These are phyloP conservation scores for Syncephalastrum racemosum DNA, from an alignment of 371 early-diverging fungal genomes.

Conservation along the genomic window DNA sequence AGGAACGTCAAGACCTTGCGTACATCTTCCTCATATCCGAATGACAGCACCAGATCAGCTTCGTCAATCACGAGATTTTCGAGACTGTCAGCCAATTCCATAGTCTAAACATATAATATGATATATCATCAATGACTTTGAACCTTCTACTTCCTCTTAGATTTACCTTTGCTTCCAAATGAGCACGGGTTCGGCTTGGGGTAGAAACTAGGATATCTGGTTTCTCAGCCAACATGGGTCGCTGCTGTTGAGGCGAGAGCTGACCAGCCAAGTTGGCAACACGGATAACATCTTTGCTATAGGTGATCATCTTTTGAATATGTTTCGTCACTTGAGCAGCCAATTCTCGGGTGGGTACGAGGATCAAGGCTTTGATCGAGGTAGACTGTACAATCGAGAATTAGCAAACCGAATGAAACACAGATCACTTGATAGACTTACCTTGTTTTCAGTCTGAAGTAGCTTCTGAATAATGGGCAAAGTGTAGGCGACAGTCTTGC, in stretches of 20 bases:
- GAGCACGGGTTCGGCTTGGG: constrained; percentile 75
- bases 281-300: constrained; percentile 68
- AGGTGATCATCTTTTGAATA: constrained; percentile 68
- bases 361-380: constrained; percentile 55
- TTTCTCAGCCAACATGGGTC: constrained; percentile 76
- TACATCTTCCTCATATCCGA: constrained; percentile 89
- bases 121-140: neutral
- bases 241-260: constrained; percentile 59
- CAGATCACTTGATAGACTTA: constrained; percentile 14
- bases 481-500: constrained; percentile 98
- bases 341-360: constrained; percentile 97
- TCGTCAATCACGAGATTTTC: constrained; percentile 93
- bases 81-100: constrained; percentile 62
- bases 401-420: too few relatives aligned
- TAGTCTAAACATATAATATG: constrained; percentile 29
- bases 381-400: constrained; percentile 2
- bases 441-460: constrained; percentile 60
- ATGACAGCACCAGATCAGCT: constrained; percentile 91
- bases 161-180: constrained; percentile 58
- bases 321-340: constrained; percentile 89
- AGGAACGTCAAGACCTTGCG: constrained; percentile 66
- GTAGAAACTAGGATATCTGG: constrained; percentile 88
- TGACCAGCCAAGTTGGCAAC: constrained; percentile 75
- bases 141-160: neutral
- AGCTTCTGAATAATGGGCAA: constrained; percentile 94